Evolutionary conservation across 441 rosid genomes (phyloP).

Genomic region (Populus hybrid): DNA sequence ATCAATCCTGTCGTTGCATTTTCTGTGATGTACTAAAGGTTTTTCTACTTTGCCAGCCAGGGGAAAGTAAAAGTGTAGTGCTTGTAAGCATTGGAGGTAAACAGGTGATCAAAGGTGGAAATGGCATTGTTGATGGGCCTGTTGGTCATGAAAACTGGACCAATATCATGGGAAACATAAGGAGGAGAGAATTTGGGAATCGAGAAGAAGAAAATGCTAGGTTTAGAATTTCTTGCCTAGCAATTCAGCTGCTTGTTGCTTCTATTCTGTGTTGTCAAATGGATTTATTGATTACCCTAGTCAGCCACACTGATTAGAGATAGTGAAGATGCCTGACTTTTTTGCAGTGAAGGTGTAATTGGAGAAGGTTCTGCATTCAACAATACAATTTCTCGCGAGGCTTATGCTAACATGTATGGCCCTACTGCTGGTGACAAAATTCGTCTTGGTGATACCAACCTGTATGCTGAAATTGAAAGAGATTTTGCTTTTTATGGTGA

Average conservation of each 20-base stretch:
- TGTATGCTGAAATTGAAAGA: constrained; percentile 81
- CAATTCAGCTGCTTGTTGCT: constrained; percentile 22
- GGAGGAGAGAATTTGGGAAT: constrained; percentile 40
- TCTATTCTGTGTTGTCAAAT: constrained; percentile 1
- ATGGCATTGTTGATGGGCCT: constrained; percentile 65
- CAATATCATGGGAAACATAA: constrained; percentile 40
- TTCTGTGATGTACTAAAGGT: constrained; percentile 16
- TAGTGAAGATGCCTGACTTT: constrained; percentile 15
- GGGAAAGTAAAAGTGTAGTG: constrained; percentile 67
- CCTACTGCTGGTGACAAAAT: constrained; percentile 89
- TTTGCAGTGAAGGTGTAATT: constrained; percentile 68
- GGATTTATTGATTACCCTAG: constrained; percentile 3
- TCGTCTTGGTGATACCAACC: constrained; percentile 78
- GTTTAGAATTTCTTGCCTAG: constrained; percentile 35
- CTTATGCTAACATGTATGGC: constrained; percentile 87
- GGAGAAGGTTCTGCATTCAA: constrained; percentile 62
- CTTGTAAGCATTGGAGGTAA: constrained; percentile 84
- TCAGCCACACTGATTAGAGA: not conserved
- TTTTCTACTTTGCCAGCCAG: constrained; percentile 66
- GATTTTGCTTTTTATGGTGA: constrained; percentile 79
- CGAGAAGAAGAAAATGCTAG: constrained; percentile 62
- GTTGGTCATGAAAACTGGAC: constrained; percentile 39
- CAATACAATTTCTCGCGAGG: constrained; percentile 48
- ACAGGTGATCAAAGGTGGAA: constrained; percentile 81
- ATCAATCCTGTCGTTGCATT: constrained; percentile 3